These are phyloP conservation scores for Apiospora hydei DNA, from an alignment of 2,329 filamentous ascomycete genomes.

Conservation along the genomic window DNA sequence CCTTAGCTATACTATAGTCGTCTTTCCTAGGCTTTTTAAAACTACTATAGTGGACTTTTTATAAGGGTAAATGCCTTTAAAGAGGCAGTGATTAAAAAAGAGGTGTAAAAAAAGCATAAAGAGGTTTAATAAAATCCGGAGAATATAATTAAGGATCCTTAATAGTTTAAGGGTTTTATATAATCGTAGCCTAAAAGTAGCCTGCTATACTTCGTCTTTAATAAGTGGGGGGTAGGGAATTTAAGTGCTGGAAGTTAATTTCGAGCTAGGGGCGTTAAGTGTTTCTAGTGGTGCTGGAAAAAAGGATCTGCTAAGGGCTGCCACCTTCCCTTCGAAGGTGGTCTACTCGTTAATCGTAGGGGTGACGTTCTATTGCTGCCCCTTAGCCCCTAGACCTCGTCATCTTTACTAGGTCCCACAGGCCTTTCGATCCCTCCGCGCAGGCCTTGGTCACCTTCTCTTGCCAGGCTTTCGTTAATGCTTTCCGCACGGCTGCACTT, in stretches of 20 bases:
- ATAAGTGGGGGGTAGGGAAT: background rate
- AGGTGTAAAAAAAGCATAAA: background rate
- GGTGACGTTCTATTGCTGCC: background rate
- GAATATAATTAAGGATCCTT: background rate
- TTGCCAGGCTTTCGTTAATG: background rate
- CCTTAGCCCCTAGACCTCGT: background rate
- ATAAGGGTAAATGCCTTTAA: too few species aligned
- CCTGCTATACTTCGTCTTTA: background rate
- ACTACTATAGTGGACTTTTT: too few species aligned
- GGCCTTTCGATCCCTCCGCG: background rate
- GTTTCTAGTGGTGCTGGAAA: background rate
- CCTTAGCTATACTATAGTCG: background rate
- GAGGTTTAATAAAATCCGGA: background rate
- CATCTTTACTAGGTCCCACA: background rate
- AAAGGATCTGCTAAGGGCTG: background rate
- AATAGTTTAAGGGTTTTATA: background rate
- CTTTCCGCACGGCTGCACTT: background rate
- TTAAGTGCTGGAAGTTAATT: background rate
- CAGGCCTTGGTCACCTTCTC: background rate
- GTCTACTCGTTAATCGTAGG: background rate
- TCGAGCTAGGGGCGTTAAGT: background rate
- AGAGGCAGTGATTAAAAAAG: background rate
- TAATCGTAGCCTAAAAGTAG: background rate
- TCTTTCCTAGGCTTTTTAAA: background rate
- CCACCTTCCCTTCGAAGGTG: background rate